Evolutionary conservation across 2,329 filamentous ascomycete genomes (phyloP).

Genomic region (Albophoma yamanashiensis): DNA sequence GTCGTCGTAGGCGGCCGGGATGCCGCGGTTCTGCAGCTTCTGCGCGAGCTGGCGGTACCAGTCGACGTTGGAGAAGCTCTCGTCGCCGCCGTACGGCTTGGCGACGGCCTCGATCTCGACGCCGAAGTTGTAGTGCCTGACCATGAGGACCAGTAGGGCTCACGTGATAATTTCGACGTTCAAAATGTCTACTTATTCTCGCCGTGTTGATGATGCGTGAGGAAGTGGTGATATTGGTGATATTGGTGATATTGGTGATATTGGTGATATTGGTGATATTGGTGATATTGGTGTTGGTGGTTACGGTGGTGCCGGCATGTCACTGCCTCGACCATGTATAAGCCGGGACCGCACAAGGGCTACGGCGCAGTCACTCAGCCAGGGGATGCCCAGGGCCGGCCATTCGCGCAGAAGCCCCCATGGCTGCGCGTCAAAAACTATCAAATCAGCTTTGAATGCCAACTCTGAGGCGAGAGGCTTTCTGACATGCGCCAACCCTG

Average conservation of each 20-base stretch:
- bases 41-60: slow-evolving; percentile 28
- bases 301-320: background rate
- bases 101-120: slow-evolving; percentile 27
- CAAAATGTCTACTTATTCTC: too few species aligned
- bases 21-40: slow-evolving; percentile 26
- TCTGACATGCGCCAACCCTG: background rate
- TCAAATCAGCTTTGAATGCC: background rate
- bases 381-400: background rate
- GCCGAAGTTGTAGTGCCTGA: slow-evolving; percentile 27
- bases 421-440: background rate
- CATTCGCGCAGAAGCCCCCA: background rate
- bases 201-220: background rate
- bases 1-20: slow-evolving; percentile 25
- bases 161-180: background rate
- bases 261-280: background rate
- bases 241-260: background rate
- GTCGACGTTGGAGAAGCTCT: slow-evolving; percentile 26
- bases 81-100: slow-evolving; percentile 23
- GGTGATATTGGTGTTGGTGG: background rate
- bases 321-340: background rate
- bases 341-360: background rate
- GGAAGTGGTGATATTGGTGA: background rate
- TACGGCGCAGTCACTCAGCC: background rate
- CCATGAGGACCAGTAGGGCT: slow-evolving; percentile 7
- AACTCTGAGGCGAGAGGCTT: background rate